Evolutionary conservation across 768 basidiomycete species (phyloP), one percentile per base, ranked within the genome.

Genomic region (Auricularia auricula-judae): DNA sequence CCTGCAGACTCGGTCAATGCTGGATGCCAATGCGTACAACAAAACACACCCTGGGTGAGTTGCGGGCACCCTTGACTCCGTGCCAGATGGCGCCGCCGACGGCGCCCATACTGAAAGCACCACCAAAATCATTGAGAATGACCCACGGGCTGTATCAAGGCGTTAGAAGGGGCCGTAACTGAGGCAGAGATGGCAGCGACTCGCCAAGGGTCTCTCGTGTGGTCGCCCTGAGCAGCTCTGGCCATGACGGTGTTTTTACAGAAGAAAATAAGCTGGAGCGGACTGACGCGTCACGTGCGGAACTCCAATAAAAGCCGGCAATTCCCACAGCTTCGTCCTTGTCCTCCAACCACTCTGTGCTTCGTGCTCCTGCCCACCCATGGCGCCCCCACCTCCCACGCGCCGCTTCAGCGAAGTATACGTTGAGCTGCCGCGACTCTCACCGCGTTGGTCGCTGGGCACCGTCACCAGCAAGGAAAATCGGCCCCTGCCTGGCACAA

Each of bases 81-180:
- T 98, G 94, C 96, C 96, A 98, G 72, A 98, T 93, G 68, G 91
- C 93, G 72, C 96, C 96, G 71, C 96, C 96, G 64, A 98, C 87
- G 42, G 94, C 93, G 74, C 95, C 95, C 95, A 98, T 98, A 18
- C 95, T 85, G 76, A 97, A 96, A 12, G 95, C 94, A 67, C 93
- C 95, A 66, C 96, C 95, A 76, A 95, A 96, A 80, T 98, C 96
- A 80, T 92, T 97, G 70, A 98, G 87, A 73, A 98, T 90, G 62
- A 98, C 95, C 93, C 94, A 98, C 71, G 96, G 96, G 78, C 96
- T 98, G 71, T 54, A 44, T 34, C 44, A 63, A 56, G 23, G n/a
- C 34, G 51, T 35, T 18, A 36, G 23, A 51, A 14, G 39, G 39
- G 1, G 62, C 69, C 35, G 70, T 70, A 36, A 62, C 59, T 1